Evolutionary conservation across 164 flowering plant genomes (phyloP).

Genomic region (Dillenia turbinata): DNA sequence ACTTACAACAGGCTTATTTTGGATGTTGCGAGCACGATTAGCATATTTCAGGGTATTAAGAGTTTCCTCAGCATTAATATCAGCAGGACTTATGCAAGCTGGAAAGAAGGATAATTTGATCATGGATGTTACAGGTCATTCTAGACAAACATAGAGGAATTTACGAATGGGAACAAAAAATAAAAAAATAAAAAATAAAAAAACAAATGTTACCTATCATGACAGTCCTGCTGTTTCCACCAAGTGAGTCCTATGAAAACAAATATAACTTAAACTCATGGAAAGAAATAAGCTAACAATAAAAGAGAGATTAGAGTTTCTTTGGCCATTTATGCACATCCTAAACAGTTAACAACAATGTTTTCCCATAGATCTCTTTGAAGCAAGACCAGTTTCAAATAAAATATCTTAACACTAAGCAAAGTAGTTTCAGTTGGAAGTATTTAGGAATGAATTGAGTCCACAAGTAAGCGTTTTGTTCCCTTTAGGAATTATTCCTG

Average conservation of each 20-base stretch:
- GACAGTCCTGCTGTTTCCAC: constrained; percentile 98
- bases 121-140: too few relatives aligned
- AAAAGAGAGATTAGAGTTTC: constrained; percentile 1
- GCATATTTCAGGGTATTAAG: constrained; percentile 98
- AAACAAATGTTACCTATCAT: constrained; percentile 75
- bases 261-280: constrained; percentile 1
- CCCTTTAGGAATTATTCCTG: too few relatives aligned
- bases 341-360: not conserved
- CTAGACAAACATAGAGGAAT: constrained; percentile 1
- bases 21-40: constrained; percentile 97
- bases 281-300: not conserved
- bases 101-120: constrained; percentile 17
- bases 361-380: not conserved
- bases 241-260: constrained; percentile 90
- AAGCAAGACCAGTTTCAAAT: not conserved
- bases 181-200: not conserved
- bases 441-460: too few relatives aligned
- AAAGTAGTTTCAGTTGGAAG: too few relatives aligned
- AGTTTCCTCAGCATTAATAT: constrained; percentile 97
- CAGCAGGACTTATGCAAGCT: constrained; percentile 99
- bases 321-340: not conserved
- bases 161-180: not conserved
- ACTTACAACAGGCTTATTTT: constrained; percentile 96
- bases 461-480: too few relatives aligned
- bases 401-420: not conserved